These are phyloP conservation scores for Excoecaria cochinchinensis DNA, from an alignment of 345 rosid genomes.

Conservation along the genomic window DNA sequence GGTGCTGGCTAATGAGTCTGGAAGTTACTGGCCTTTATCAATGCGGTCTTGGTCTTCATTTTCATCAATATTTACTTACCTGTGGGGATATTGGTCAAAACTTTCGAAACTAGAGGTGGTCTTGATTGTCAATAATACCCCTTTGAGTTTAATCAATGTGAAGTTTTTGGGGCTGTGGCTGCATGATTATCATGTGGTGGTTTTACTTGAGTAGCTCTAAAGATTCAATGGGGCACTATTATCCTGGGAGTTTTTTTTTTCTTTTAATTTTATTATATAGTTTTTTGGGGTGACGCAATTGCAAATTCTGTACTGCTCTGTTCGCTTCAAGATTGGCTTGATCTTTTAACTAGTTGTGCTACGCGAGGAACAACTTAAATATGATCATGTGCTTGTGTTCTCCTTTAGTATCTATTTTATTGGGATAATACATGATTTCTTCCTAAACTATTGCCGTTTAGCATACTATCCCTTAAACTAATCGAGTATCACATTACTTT, in stretches of 20 bases:
- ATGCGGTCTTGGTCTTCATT: constrained; percentile 1
- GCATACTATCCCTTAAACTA: no score
- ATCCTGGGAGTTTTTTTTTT: no score
- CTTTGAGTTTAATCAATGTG: no score
- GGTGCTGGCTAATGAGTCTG: constrained; percentile 21
- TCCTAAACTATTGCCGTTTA: no score
- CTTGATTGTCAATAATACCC: neutral
- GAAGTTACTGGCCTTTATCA: constrained; percentile 8
- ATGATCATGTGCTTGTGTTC: neutral
- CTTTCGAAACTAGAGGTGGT: neutral
- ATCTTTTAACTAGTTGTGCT: neutral
- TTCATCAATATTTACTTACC: constrained; percentile 3
- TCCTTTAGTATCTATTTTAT: no score
- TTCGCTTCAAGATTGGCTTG: neutral
- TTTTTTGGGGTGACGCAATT: no score
- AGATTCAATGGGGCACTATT: neutral
- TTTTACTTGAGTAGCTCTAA: neutral
- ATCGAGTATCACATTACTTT: no score
- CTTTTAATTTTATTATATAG: no score
- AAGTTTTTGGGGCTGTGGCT: no score
- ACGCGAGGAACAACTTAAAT: neutral
- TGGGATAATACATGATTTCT: no score
- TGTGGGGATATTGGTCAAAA: constrained; percentile 8
- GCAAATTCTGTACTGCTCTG: no score
- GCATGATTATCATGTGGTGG: neutral